Percentiles rank a stretch among this genome's conserved stretches.
These are phyloP conservation scores for Platanus orientalis DNA, from an alignment of 164 flowering plant species.

Conservation along the genomic window DNA sequence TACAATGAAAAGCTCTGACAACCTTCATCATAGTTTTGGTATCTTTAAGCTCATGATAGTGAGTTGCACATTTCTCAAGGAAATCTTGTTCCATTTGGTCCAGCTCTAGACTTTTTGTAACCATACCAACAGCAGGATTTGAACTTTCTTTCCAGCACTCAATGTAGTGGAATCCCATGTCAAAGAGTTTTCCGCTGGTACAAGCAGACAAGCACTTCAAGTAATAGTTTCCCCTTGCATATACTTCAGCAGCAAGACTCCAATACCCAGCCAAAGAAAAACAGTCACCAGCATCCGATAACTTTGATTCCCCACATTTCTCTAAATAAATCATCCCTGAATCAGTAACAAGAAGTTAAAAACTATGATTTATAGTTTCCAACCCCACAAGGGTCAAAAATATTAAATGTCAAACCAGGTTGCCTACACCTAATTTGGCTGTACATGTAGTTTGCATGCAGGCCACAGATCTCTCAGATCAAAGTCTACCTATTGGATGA, in stretches of 20 bases:
- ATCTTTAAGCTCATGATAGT: conserved; percentile 14
- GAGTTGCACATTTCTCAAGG: conserved; percentile 27
- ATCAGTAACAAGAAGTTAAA: too few relatives aligned
- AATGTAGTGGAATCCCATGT: conserved; percentile 42
- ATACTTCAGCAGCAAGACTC: conserved; percentile 46
- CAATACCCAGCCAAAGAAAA: conserved; percentile 35
- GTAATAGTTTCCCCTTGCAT: conserved; percentile 33
- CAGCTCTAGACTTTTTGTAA: conserved; percentile 15
- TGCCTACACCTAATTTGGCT: too few relatives aligned
- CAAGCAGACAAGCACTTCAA: conserved; percentile 44
- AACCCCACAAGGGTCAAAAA: too few relatives aligned
- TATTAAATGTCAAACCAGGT: too few relatives aligned
- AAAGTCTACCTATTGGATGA: too few relatives aligned
- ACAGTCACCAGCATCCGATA: conserved; percentile 52
- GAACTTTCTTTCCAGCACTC: conserved; percentile 40
- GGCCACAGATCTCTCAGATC: too few relatives aligned
- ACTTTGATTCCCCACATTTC: conserved; percentile 36
- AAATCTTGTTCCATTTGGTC: conserved; percentile 34
- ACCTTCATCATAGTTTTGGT: conserved; percentile 24
- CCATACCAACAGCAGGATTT: conserved; percentile 5
- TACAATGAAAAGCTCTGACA: conserved; percentile 20
- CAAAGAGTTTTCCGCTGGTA: conserved; percentile 36
- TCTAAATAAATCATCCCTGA: conserved; percentile 42
- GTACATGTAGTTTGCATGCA: too few relatives aligned
- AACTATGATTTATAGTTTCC: too few relatives aligned